Percentiles rank a stretch among this genome's conserved stretches.
These are phyloP conservation scores for Paramecium octaurelia DNA, from an alignment of 73 alveolate species.

Conservation along the genomic window DNA sequence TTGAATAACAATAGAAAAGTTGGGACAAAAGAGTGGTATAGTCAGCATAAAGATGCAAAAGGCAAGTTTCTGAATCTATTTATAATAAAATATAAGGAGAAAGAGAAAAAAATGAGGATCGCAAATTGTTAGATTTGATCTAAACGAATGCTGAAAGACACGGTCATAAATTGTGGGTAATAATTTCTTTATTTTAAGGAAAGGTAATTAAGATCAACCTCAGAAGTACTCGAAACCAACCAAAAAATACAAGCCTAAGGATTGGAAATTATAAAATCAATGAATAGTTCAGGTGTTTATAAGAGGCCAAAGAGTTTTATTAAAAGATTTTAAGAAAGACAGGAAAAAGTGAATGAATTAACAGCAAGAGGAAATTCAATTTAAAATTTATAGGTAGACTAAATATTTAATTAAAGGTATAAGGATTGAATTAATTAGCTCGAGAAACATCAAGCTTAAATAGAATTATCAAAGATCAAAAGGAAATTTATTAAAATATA, in stretches of 20 bases:
- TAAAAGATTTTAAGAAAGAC: neutral
- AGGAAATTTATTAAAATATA: neutral
- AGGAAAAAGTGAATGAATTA: neutral
- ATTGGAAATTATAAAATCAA: neutral
- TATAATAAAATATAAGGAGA: neutral
- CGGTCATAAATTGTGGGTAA: slow-evolving; percentile 29
- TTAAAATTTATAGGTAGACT: neutral
- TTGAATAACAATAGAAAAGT: neutral
- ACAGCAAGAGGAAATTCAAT: neutral
- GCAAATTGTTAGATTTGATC: neutral
- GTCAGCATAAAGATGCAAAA: slow-evolving; percentile 14
- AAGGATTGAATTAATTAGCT: neutral
- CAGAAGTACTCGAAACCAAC: neutral
- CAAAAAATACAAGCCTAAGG: neutral
- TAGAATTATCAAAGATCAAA: neutral
- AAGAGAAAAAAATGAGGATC: neutral
- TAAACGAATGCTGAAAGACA: slow-evolving; percentile 1
- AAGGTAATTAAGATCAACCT: neutral
- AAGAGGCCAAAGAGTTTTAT: neutral
- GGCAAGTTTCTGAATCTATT: neutral
- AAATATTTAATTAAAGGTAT: neutral
- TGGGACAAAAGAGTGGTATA: neutral
- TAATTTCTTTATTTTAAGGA: neutral
- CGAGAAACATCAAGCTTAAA: neutral
- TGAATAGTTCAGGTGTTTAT: neutral